Percentiles rank a stretch among this genome's conserved stretches.
phyloP scores from a whole-genome alignment of 306 rosid genomes.

The Sophora flavescens region DNA sequence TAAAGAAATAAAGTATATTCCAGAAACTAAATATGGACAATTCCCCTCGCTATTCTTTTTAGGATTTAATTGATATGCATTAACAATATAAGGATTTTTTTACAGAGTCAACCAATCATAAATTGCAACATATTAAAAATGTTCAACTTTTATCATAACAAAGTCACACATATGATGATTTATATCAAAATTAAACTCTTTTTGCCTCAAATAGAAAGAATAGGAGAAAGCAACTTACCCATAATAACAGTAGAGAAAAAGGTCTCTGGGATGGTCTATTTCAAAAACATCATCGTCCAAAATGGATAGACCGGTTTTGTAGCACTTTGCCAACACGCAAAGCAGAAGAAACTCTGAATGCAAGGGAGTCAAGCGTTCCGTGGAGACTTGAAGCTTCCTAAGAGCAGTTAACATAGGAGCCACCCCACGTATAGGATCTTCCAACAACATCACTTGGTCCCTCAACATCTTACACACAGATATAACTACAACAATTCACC shows the following conservation, averaged over 20 bases:
- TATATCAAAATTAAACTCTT: too few relatives aligned
- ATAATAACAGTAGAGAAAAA: conserved; percentile 91
- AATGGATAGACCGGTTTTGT: conserved; percentile 82
- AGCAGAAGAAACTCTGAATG: conserved; percentile 92
- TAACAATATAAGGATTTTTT: too few relatives aligned
- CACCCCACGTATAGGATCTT: conserved; percentile 86
- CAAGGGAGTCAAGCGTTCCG: conserved; percentile 76
- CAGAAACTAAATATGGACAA: conserved; percentile 19
- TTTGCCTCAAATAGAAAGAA: neutral
- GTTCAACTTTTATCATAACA: too few relatives aligned
- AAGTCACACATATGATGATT: too few relatives aligned
- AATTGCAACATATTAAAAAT: too few relatives aligned
- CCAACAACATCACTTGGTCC: conserved; percentile 75
- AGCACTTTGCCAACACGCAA: conserved; percentile 84
- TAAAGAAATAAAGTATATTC: neutral
- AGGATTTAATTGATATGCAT: too few relatives aligned
- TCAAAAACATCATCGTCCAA: conserved; percentile 77
- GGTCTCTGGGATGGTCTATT: conserved; percentile 91
- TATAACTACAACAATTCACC: conserved; percentile 60
- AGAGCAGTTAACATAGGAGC: conserved; percentile 82
- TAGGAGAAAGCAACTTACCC: conserved; percentile 66
- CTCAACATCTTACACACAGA: conserved; percentile 82
- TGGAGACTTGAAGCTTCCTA: conserved; percentile 73
- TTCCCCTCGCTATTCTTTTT: too few relatives aligned
- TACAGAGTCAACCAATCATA: too few relatives aligned